Conservation (phyloP, 2,329 filamentous ascomycete species). For the Pyrenophora tritici-repentis region DNA sequence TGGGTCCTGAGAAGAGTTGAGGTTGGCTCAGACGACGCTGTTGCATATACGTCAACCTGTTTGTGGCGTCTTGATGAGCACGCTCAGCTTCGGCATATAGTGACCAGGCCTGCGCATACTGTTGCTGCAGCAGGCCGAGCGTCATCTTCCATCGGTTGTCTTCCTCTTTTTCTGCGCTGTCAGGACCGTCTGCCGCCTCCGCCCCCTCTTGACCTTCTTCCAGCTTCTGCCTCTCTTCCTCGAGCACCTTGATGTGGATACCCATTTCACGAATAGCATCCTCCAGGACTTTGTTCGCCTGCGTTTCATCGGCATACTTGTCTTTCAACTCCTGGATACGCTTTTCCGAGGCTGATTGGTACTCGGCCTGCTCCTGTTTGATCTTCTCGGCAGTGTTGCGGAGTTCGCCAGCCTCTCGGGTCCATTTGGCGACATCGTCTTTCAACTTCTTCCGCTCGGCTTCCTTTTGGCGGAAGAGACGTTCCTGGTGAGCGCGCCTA, state of each 20-base stretch:
- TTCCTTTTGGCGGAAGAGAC: conserved; percentile 69
- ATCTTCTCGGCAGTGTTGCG: conserved; percentile 58
- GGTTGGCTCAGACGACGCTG: conserved; percentile 48
- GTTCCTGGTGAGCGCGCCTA: conserved; percentile 78
- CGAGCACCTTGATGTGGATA: conserved; percentile 72
- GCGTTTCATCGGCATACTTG: conserved; percentile 49
- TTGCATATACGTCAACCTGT: conserved; percentile 50
- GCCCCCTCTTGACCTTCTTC: conserved; percentile 51
- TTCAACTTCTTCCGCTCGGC: conserved; percentile 70
- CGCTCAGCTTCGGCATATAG: conserved; percentile 45
- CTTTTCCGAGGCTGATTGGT: conserved; percentile 43
- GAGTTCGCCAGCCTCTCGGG: conserved; percentile 65
- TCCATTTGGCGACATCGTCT: conserved; percentile 72
- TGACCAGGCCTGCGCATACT: conserved; percentile 48
- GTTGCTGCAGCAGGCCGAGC: conserved; percentile 59
- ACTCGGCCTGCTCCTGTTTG: conserved; percentile 45
- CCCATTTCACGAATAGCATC: conserved; percentile 74
- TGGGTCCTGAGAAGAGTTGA: conserved; percentile 43
- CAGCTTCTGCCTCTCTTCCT: conserved; percentile 67
- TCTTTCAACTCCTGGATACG: conserved; percentile 50
- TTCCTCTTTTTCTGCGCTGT: conserved; percentile 50
- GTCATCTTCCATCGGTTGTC: conserved; percentile 62
- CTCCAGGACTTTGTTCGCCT: conserved; percentile 66
- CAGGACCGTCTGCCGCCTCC: conserved; percentile 48
- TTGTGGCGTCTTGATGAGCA: conserved; percentile 45